Evolutionary conservation across 345 rosid species (phyloP).

Genomic region (Reutealis trisperma): DNA sequence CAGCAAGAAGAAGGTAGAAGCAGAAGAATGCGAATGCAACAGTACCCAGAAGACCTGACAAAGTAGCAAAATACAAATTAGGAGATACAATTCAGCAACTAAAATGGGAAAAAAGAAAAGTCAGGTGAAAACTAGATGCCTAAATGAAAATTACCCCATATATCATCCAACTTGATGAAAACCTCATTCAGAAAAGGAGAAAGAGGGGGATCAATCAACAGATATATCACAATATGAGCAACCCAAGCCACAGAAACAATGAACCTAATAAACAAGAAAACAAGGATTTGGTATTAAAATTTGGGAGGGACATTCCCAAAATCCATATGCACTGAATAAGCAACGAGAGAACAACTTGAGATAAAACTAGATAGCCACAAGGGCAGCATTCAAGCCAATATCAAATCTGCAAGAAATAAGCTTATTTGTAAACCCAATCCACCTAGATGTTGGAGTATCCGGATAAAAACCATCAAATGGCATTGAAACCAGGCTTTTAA

Average conservation of each 20-base stretch:
- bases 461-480: not conserved
- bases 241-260: slow-evolving; percentile 96
- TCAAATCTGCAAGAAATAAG: not conserved
- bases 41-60: slow-evolving; percentile 90
- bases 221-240: slow-evolving; percentile 86
- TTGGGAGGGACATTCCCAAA: not conserved
- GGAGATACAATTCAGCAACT: slow-evolving; percentile 17
- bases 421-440: not conserved
- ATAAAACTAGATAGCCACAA: not conserved
- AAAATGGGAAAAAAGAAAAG: not conserved
- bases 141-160: slow-evolving; percentile 70
- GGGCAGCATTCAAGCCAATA: not conserved
- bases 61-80: slow-evolving; percentile 17
- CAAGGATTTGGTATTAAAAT: not conserved
- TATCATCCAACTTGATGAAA: slow-evolving; percentile 92
- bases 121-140: not conserved
- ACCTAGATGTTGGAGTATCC: not conserved
- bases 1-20: slow-evolving; percentile 90
- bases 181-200: slow-evolving; percentile 91
- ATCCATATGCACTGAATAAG: not conserved
- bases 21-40: slow-evolving; percentile 96
- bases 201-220: slow-evolving; percentile 82
- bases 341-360: not conserved
- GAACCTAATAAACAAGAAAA: slow-evolving; percentile 47
- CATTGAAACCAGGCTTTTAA: not conserved